A percentile compares a stretch with the other conserved stretches of the same genome.
These are phyloP conservation scores for Corylus americana DNA, from an alignment of 306 rosid species.

Conservation along the genomic window DNA sequence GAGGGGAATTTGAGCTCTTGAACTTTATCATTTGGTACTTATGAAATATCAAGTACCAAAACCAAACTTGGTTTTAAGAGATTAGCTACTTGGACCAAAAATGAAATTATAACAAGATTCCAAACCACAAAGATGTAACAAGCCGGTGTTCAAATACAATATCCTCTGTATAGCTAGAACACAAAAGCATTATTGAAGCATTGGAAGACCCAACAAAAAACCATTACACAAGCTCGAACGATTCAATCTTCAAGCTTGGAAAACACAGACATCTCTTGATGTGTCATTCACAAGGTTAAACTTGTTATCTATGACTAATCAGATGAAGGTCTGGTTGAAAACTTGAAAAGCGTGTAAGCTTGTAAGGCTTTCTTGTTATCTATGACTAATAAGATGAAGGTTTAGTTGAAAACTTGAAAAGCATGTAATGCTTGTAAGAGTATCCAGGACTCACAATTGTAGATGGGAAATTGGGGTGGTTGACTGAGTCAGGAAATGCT, in stretches of 20 bases:
- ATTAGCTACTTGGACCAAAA: not conserved
- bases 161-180: not conserved
- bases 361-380: no score
- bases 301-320: no score
- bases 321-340: no score
- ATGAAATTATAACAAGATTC: not conserved
- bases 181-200: not conserved
- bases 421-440: slow-evolving; percentile 58
- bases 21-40: not conserved
- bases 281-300: not conserved
- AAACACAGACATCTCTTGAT: not conserved
- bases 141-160: not conserved
- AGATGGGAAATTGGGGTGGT: slow-evolving; percentile 76
- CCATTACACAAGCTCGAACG: no score
- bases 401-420: slow-evolving; percentile 53
- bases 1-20: not conserved
- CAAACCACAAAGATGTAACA: not conserved
- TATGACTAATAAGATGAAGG: slow-evolving; percentile 26
- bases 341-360: no score
- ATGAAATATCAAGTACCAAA: not conserved
- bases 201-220: not conserved
- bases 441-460: slow-evolving; percentile 60
- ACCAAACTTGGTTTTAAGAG: not conserved
- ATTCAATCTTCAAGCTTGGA: not conserved
- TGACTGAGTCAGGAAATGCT: slow-evolving; percentile 70